These are phyloP conservation scores for Beverwykella pulmonaria DNA, from an alignment of 495 filamentous ascomycete species.

Conservation along the genomic window DNA sequence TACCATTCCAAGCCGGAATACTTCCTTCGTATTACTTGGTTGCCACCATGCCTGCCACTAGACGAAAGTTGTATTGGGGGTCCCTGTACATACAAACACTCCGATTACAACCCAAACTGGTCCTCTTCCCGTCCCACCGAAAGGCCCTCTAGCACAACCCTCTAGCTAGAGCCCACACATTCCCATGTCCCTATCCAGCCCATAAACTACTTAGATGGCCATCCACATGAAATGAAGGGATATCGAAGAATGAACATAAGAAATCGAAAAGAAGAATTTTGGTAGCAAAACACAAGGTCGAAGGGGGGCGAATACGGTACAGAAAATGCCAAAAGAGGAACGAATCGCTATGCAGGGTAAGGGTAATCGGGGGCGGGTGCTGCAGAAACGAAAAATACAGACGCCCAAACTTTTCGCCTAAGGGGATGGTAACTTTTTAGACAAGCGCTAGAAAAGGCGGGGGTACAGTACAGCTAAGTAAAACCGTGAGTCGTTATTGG, in stretches of 20 bases:
- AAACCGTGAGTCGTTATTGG: constrained; percentile 36
- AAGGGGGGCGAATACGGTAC: constrained; percentile 28
- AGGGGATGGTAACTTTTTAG: constrained; percentile 22
- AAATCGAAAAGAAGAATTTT: constrained; percentile 12
- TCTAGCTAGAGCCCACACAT: neutral
- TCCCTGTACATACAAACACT: neutral
- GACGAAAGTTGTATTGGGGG: neutral
- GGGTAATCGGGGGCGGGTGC: constrained; percentile 23
- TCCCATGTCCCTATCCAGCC: constrained; percentile 14
- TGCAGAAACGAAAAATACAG: constrained; percentile 13
- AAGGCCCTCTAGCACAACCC: neutral
- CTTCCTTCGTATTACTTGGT: neutral
- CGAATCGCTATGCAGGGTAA: constrained; percentile 39
- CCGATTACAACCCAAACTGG: neutral
- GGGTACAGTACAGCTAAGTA: constrained; percentile 34
- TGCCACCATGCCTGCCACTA: neutral
- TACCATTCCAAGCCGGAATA: neutral
- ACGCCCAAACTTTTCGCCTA: constrained; percentile 30
- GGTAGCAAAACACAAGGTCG: constrained; percentile 13
- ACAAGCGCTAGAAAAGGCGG: constrained; percentile 20
- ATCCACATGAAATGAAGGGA: constrained; percentile 20
- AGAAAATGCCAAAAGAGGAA: constrained; percentile 29
- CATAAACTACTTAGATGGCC: constrained; percentile 21
- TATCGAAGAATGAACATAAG: constrained; percentile 10
- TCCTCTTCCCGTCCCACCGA: neutral